A percentile compares a stretch with the other conserved stretches of the same genome.
Evolutionary conservation across 2,329 filamentous ascomycete genomes (phyloP).

Genomic region (Pseudopyricularia javanii): DNA sequence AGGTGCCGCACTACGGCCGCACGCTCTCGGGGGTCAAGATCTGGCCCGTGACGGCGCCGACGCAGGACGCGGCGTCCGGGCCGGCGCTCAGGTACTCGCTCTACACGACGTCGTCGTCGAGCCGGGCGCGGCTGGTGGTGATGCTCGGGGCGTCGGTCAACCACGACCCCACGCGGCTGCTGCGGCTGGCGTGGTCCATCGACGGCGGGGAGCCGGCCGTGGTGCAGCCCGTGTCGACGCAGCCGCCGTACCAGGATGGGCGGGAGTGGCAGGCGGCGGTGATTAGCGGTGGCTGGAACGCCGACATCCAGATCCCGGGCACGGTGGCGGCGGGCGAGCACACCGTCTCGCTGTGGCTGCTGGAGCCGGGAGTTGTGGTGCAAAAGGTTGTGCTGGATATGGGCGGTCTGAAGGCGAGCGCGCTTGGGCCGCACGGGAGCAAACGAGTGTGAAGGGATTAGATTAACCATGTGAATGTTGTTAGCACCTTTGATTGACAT

Average conservation of each 20-base stretch:
- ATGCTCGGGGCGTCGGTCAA: conserved; percentile 17
- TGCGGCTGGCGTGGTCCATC: conserved; percentile 14
- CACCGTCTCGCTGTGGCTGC: conserved; percentile 13
- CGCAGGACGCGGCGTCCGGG: conserved; percentile 8
- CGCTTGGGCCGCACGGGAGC: conserved; percentile 17
- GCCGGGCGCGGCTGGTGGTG: conserved; percentile 10
- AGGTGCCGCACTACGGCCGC: conserved; percentile 17
- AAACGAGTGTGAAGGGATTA: conserved; percentile 1
- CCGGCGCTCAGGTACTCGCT: conserved; percentile 13
- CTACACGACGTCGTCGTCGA: conserved; percentile 10
- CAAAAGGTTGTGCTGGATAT: conserved; percentile 18
- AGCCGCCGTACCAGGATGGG: conserved; percentile 11
- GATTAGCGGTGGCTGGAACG: conserved; percentile 13
- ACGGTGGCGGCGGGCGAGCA: conserved; percentile 11
- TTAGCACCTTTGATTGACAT: no score
- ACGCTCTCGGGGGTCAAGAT: conserved; percentile 16
- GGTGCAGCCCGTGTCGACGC: conserved; percentile 13
- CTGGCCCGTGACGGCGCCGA: conserved; percentile 11
- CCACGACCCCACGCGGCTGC: conserved; percentile 13
- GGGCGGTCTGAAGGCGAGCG: conserved; percentile 15
- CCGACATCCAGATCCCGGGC: conserved; percentile 8
- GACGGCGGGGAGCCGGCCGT: conserved; percentile 10
- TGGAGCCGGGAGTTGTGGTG: conserved; percentile 18
- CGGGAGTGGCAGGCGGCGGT: conserved; percentile 16
- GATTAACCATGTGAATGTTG: no score